Evolutionary conservation across 257 asterid species (phyloP).

Genomic region (Capsicum rhomboideum): DNA sequence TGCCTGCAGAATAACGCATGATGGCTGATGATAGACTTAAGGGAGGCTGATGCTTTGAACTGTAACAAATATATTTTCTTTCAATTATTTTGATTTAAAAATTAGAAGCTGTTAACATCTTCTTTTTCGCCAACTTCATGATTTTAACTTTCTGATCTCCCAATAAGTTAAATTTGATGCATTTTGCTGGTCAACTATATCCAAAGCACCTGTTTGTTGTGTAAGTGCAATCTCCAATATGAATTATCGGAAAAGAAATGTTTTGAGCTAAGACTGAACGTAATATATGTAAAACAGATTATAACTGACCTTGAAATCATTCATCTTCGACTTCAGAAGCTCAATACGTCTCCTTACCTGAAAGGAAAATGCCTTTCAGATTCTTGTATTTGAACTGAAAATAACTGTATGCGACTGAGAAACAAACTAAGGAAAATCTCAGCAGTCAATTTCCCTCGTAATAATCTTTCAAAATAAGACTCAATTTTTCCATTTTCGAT

Average conservation of each 20-base stretch:
- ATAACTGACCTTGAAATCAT: slow-evolving; percentile 42
- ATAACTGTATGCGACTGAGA: neutral
- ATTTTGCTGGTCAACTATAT: neutral
- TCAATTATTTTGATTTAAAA: neutral
- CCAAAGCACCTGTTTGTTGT: neutral
- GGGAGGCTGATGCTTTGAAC: neutral
- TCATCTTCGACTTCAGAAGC: slow-evolving; percentile 39
- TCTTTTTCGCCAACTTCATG: too few species aligned
- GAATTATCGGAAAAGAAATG: neutral
- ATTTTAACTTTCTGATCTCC: neutral
- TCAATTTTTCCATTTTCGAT: neutral
- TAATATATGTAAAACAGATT: neutral
- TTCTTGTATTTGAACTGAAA: neutral
- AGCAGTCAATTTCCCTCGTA: neutral
- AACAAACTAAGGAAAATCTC: neutral
- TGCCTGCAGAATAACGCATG: slow-evolving; percentile 28
- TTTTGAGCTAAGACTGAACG: neutral
- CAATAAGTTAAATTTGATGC: neutral
- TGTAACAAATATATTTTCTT: neutral
- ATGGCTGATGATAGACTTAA: too few species aligned
- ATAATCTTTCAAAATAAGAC: neutral
- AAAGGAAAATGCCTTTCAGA: neutral
- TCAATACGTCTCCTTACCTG: slow-evolving; percentile 60
- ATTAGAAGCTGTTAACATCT: neutral
- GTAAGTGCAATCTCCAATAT: neutral